These are phyloP conservation scores for Russula griseocarnosa DNA, from an alignment of 768 basidiomycete genomes.

Conservation along the genomic window DNA sequence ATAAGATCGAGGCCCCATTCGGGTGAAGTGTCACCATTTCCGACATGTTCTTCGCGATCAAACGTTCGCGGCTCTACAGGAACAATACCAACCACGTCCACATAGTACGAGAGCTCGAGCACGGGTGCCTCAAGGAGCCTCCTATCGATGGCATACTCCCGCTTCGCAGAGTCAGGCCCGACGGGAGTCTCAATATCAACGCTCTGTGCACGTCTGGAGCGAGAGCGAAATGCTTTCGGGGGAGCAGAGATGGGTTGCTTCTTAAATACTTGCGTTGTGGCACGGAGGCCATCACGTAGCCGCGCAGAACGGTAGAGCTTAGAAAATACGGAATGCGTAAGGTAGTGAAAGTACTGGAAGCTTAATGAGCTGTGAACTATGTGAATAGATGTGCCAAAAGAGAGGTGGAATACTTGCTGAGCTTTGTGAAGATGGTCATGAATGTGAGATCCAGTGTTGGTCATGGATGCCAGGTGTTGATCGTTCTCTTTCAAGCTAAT, in stretches of 20 bases:
- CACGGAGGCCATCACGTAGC: conserved; percentile 14
- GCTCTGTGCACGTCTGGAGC: conserved; percentile 34
- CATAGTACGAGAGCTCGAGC: conserved; percentile 82
- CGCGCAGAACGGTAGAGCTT: conserved; percentile 25
- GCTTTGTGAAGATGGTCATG: conserved; percentile 54
- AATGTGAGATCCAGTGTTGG: conserved; percentile 57
- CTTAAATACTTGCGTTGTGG: conserved; percentile 2
- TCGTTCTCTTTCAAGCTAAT: conserved; percentile 72
- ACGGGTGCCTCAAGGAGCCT: conserved; percentile 73
- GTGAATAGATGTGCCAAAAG: background rate
- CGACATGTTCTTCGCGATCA: conserved; percentile 47
- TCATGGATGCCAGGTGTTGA: conserved; percentile 65
- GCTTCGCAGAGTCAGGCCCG: conserved; percentile 49
- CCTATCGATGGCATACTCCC: conserved; percentile 87
- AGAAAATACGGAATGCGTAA: conserved; percentile 22
- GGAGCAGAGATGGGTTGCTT: conserved; percentile 1
- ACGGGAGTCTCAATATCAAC: conserved; percentile 53
- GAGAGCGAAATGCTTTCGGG: conserved; percentile 25
- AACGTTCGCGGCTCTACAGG: conserved; percentile 39
- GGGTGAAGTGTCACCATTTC: conserved; percentile 82
- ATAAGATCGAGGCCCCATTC: conserved; percentile 92
- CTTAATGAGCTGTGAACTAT: conserved; percentile 19
- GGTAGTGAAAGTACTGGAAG: conserved; percentile 19
- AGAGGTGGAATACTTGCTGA: conserved; percentile 13
- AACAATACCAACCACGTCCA: conserved; percentile 77